phyloP scores from a whole-genome alignment of 1,284 basidiomycete genomes.

The Malassezia cuniculi region DNA sequence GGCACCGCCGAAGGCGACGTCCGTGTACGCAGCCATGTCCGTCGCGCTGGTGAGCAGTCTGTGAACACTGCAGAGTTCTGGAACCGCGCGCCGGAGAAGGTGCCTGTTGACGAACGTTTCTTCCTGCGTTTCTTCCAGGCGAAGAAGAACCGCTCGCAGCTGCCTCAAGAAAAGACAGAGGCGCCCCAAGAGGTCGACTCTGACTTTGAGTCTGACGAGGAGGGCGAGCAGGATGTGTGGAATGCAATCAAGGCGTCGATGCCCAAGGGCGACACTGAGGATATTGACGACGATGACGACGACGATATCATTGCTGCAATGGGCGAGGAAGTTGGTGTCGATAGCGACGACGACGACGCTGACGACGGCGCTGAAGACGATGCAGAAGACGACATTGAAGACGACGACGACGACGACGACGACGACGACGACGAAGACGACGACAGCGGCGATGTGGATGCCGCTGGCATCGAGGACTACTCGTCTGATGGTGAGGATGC shows the following conservation, averaged over 20 bases:
- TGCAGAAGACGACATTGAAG: conserved; percentile 5
- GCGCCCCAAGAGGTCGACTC: conserved; percentile 16
- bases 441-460: not conserved
- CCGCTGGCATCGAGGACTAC: not conserved
- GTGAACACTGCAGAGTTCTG: conserved; percentile 72
- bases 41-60: conserved; percentile 56
- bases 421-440: conserved; percentile 13
- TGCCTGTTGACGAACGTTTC: conserved; percentile 62
- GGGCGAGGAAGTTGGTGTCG: too few species aligned
- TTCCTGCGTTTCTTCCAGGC: conserved; percentile 43
- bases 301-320: conserved; percentile 19
- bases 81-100: conserved; percentile 58
- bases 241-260: conserved; percentile 47
- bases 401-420: conserved; percentile 24
- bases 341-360: conserved; percentile 27
- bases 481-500: conserved; percentile 17
- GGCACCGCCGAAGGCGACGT: conserved; percentile 49
- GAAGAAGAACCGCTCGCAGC: conserved; percentile 27
- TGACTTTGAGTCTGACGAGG: conserved; percentile 29
- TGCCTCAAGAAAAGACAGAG: conserved; percentile 7
- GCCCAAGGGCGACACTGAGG: conserved; percentile 53
- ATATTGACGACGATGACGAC: conserved; percentile 19
- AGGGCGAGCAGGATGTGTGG: conserved; percentile 47
- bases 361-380: conserved; percentile 18
- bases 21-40: conserved; percentile 46